phyloP scores from a whole-genome alignment of 2,329 filamentous ascomycete genomes.

The Uncinocarpus reesii region DNA sequence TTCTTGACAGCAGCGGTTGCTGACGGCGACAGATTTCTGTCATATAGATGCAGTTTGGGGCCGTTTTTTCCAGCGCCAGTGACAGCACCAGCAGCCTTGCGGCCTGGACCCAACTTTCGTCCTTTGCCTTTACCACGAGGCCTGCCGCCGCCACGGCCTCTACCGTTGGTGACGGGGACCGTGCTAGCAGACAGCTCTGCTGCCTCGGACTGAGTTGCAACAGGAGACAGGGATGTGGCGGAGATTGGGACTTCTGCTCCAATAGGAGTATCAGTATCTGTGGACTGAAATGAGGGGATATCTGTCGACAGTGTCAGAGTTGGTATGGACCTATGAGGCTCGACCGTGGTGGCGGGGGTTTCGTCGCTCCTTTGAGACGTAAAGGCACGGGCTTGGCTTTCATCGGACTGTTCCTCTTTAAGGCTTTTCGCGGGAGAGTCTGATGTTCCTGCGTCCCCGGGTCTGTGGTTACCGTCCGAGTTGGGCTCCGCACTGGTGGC shows the following conservation, averaged over 20 bases:
- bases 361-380: neutral
- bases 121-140: conserved; percentile 26
- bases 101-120: conserved; percentile 20
- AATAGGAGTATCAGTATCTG: conserved; percentile 10
- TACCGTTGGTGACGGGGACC: conserved; percentile 16
- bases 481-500: neutral
- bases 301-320: conserved; percentile 6
- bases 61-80: conserved; percentile 19
- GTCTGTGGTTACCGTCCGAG: neutral
- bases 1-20: conserved; percentile 30
- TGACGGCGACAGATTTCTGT: conserved; percentile 27
- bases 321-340: conserved; percentile 4
- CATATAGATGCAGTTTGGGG: conserved; percentile 21
- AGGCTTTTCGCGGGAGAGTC: neutral
- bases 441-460: neutral
- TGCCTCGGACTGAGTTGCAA: conserved; percentile 12
- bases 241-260: conserved; percentile 3
- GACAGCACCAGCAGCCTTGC: conserved; percentile 23
- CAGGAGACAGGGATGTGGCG: conserved; percentile 12
- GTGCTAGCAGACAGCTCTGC: conserved; percentile 15
- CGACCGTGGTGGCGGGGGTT: neutral
- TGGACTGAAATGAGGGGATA: conserved; percentile 1
- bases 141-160: conserved; percentile 23
- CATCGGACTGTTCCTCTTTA: conserved; percentile 6
- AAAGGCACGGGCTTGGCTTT: neutral